Percentiles rank a stretch among this genome's conserved stretches.
phyloP scores from a whole-genome alignment of 305 asterid genomes.

The Solanum hybrid region DNA sequence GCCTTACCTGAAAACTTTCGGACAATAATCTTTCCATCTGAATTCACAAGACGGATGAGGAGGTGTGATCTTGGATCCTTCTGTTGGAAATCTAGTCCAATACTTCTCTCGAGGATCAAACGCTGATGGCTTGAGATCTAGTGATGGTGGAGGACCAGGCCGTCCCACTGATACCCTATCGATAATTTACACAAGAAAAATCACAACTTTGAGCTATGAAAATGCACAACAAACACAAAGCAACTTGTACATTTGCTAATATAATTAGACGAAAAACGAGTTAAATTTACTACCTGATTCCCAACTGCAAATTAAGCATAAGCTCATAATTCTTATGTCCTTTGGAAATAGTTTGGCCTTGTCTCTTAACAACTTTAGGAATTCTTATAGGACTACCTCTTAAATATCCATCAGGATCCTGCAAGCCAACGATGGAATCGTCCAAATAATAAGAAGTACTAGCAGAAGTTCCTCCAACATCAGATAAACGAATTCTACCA shows the following conservation, averaged over 20 bases:
- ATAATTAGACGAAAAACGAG: background rate
- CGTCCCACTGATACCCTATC: conserved; percentile 66
- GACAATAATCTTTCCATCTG: conserved; percentile 81
- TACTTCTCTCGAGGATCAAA: conserved; percentile 64
- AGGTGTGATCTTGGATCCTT: conserved; percentile 65
- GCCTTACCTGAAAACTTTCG: conserved; percentile 62
- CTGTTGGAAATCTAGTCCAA: conserved; percentile 77
- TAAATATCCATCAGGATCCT: background rate
- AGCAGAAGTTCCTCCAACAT: conserved; percentile 38
- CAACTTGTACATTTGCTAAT: background rate
- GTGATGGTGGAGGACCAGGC: conserved; percentile 68
- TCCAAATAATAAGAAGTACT: conserved; percentile 20
- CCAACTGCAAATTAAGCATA: conserved; percentile 74
- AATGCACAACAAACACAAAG: background rate
- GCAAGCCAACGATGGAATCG: conserved; percentile 11
- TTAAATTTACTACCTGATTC: conserved; percentile 40
- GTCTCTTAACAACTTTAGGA: conserved; percentile 51
- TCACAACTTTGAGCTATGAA: background rate
- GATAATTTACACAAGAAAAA: background rate
- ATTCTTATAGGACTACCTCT: conserved; percentile 44
- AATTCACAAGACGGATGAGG: conserved; percentile 70
- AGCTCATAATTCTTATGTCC: conserved; percentile 72
- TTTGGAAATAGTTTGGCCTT: conserved; percentile 60
- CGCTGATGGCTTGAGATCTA: conserved; percentile 62
- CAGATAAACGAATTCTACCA: conserved; percentile 40